Percentiles rank a stretch among this genome's conserved stretches.
phyloP scores from a whole-genome alignment of 2,329 filamentous ascomycete genomes.

The Balansia obtecta region DNA sequence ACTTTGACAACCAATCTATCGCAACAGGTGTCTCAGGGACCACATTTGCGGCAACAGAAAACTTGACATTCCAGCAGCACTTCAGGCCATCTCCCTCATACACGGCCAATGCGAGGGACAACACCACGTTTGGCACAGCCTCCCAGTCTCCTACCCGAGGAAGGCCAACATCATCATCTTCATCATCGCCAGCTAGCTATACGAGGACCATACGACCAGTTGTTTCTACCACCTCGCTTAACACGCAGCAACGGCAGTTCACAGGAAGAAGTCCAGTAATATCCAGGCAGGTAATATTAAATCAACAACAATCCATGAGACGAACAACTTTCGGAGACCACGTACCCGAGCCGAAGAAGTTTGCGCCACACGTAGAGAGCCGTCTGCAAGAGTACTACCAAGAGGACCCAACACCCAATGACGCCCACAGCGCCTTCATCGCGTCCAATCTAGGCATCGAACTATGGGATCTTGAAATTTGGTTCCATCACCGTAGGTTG shows the following conservation, averaged over 20 bases:
- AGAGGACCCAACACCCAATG: constrained; percentile 32
- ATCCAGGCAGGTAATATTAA: constrained; percentile 30
- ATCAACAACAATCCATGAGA: constrained; percentile 29
- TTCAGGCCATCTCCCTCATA: background rate
- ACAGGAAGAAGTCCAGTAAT: constrained; percentile 15
- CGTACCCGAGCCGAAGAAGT: constrained; percentile 29
- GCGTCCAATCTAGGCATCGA: constrained; percentile 43
- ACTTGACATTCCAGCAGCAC: constrained; percentile 7
- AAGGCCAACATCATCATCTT: constrained; percentile 9
- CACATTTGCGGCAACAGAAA: constrained; percentile 20
- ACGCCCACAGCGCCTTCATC: constrained; percentile 38
- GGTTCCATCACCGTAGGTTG: constrained; percentile 42
- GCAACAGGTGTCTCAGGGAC: constrained; percentile 21
- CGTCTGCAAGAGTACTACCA: constrained; percentile 43
- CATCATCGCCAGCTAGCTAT: constrained; percentile 12
- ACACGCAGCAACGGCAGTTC: constrained; percentile 11
- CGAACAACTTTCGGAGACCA: constrained; percentile 27
- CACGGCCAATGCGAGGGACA: background rate
- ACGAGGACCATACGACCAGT: constrained; percentile 12
- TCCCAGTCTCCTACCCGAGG: constrained; percentile 12
- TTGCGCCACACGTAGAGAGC: constrained; percentile 35
- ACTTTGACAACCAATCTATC: constrained; percentile 13
- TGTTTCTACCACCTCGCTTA: constrained; percentile 14
- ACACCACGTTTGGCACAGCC: background rate
- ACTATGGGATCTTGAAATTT: constrained; percentile 37